Conservation (phyloP, 2,329 filamentous ascomycete genomes). For the Cytospora piceicola region DNA sequence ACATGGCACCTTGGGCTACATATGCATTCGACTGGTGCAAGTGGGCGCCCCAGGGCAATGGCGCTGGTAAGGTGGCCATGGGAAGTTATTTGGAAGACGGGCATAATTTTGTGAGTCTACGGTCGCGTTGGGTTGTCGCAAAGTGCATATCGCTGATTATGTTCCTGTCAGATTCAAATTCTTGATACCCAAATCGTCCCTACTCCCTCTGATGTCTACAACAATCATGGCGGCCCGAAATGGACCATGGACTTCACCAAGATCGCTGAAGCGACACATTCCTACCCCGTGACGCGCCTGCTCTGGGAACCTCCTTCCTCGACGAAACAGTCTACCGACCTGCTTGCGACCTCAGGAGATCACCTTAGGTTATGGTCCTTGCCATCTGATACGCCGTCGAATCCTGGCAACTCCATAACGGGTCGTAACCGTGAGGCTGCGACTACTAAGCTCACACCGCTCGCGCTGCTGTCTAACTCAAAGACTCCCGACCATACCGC, state of each 20-base stretch:
- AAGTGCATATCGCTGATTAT: background rate
- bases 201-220: constrained; percentile 69
- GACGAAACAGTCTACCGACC: constrained; percentile 92
- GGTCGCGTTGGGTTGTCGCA: background rate
- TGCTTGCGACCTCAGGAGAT: constrained; percentile 92
- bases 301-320: constrained; percentile 95
- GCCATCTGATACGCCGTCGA: constrained; percentile 65
- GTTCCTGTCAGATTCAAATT: constrained; percentile 80
- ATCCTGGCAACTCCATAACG: constrained; percentile 69
- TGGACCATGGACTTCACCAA: constrained; percentile 88
- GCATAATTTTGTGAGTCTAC: constrained; percentile 82
- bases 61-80: constrained; percentile 89
- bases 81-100: constrained; percentile 97
- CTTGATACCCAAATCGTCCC: constrained; percentile 81
- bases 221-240: constrained; percentile 67
- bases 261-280: constrained; percentile 94
- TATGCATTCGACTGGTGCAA: constrained; percentile 99
- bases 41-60: constrained; percentile 80
- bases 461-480: constrained; percentile 93
- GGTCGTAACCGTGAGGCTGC: constrained; percentile 62
- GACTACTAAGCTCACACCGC: constrained; percentile 81
- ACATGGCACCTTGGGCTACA: constrained; percentile 90
- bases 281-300: constrained; percentile 93
- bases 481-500: constrained; percentile 98
- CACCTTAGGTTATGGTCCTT: constrained; percentile 94